phyloP scores from a whole-genome alignment of 148 eudicot genomes.

The Nyssa sinensis region DNA sequence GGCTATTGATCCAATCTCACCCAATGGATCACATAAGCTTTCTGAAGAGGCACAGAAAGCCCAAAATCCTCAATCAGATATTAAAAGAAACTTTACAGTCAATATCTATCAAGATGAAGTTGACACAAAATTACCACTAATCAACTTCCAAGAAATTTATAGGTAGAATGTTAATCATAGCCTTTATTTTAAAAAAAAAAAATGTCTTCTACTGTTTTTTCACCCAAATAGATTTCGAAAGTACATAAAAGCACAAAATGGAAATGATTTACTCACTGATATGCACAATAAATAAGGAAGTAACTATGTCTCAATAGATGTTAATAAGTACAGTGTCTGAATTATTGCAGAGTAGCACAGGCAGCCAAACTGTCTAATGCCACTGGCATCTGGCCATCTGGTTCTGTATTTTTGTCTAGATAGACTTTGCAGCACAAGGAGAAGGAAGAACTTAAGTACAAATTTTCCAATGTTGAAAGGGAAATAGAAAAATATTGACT shows the following conservation, averaged over 20 bases:
- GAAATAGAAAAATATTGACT: not conserved
- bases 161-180: not conserved
- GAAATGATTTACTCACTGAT: not conserved
- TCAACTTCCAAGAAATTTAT: not conserved
- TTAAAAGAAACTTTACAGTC: not conserved
- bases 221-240: no score
- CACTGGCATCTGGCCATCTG: not conserved
- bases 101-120: not conserved
- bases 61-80: not conserved
- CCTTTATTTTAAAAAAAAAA: not conserved
- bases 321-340: not conserved
- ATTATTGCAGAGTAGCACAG: not conserved
- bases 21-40: slow-evolving; percentile 56
- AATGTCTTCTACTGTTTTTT: not conserved
- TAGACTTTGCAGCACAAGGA: not conserved
- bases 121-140: not conserved
- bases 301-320: not conserved
- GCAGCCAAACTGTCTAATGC: not conserved
- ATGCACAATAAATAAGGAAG: slow-evolving; percentile 1
- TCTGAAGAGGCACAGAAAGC: slow-evolving; percentile 27
- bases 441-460: not conserved
- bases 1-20: slow-evolving; percentile 41
- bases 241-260: not conserved
- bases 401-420: not conserved
- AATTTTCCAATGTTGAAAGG: not conserved